Evolutionary conservation across 352 stramenopile species (phyloP).

Genomic region (Nothophytophthora sp.): DNA sequence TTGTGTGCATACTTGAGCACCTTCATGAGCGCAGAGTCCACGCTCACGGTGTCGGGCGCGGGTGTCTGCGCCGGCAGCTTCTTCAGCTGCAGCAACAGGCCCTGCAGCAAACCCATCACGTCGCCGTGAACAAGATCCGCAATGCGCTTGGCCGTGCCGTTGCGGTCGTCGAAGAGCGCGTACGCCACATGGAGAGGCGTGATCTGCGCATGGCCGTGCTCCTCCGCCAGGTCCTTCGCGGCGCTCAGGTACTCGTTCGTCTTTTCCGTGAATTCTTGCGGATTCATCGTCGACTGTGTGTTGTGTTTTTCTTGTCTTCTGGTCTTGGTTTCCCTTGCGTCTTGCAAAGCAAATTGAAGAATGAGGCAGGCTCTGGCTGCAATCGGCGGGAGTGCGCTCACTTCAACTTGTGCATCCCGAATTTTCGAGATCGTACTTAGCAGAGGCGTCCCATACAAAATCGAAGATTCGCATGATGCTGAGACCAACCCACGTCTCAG

Average conservation of each 20-base stretch:
- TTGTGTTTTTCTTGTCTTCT: slow-evolving; percentile 14
- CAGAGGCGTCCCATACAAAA: slow-evolving; percentile 9
- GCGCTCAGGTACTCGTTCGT: slow-evolving; percentile 61
- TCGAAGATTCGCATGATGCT: slow-evolving; percentile 19
- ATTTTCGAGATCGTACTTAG: slow-evolving; percentile 38
- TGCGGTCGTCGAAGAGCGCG: slow-evolving; percentile 66
- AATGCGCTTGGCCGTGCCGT: slow-evolving; percentile 59
- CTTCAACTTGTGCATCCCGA: slow-evolving; percentile 5
- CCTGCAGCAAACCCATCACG: slow-evolving; percentile 41
- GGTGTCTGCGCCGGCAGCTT: slow-evolving; percentile 75
- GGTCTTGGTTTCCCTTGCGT: slow-evolving; percentile 20
- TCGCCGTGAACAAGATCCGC: slow-evolving; percentile 56
- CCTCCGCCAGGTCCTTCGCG: slow-evolving; percentile 55
- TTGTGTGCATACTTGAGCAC: slow-evolving; percentile 84
- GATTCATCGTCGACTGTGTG: slow-evolving; percentile 50
- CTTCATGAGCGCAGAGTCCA: slow-evolving; percentile 71
- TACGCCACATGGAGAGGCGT: slow-evolving; percentile 73
- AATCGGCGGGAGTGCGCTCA: not conserved
- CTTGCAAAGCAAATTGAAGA: slow-evolving; percentile 27
- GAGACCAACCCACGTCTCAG: no score
- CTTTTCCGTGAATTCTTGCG: slow-evolving; percentile 82
- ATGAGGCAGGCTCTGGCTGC: slow-evolving; percentile 15
- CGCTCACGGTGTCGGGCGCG: slow-evolving; percentile 55
- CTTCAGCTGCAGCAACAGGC: slow-evolving; percentile 56
- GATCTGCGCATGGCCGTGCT: slow-evolving; percentile 71